Evolutionary conservation across 352 stramenopile species (phyloP).

Genomic region (Pythium phragmiticola): DNA sequence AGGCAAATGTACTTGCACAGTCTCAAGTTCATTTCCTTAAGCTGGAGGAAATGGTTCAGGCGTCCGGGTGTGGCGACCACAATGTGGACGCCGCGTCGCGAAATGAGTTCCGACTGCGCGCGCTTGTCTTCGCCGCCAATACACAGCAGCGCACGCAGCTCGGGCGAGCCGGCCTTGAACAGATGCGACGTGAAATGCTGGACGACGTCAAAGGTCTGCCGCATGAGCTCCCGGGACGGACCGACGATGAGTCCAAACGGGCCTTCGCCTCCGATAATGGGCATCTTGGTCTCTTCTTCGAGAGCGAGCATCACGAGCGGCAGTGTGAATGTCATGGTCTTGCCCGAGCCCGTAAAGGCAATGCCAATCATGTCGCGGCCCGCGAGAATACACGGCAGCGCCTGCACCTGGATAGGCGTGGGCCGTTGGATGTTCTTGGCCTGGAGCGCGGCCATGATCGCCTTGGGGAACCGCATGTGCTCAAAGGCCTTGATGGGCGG

Average conservation of each 20-base stretch:
- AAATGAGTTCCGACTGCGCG: conserved; percentile 89
- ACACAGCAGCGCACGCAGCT: conserved; percentile 91
- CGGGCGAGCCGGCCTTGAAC: conserved; percentile 63
- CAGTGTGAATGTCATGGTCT: conserved; percentile 98
- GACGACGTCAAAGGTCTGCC: conserved; percentile 98
- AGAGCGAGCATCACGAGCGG: conserved; percentile 96
- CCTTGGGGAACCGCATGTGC: conserved; percentile 96
- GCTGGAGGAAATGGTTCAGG: conserved; percentile 96
- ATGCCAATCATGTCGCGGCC: conserved; percentile 99
- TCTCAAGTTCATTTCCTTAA: conserved; percentile 92
- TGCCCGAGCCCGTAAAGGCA: conserved; percentile 98
- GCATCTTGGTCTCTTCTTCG: conserved; percentile 96
- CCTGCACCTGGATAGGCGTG: conserved; percentile 99
- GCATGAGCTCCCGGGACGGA: conserved; percentile 96
- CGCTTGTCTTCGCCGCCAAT: conserved; percentile 96
- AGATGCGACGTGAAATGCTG: conserved; percentile 90
- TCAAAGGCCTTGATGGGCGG: conserved; percentile 96
- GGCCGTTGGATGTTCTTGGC: conserved; percentile 96
- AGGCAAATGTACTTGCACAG: conserved; percentile 98
- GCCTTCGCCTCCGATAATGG: conserved; percentile 92
- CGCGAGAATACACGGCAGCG: conserved; percentile 95
- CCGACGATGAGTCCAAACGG: conserved; percentile 97
- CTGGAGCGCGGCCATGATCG: conserved; percentile 91
- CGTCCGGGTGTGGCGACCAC: conserved; percentile 96
- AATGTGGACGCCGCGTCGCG: conserved; percentile 92